Conservation (phyloP, 1,284 basidiomycete genomes). For the Anthracocystis panici-leucophaei region DNA sequence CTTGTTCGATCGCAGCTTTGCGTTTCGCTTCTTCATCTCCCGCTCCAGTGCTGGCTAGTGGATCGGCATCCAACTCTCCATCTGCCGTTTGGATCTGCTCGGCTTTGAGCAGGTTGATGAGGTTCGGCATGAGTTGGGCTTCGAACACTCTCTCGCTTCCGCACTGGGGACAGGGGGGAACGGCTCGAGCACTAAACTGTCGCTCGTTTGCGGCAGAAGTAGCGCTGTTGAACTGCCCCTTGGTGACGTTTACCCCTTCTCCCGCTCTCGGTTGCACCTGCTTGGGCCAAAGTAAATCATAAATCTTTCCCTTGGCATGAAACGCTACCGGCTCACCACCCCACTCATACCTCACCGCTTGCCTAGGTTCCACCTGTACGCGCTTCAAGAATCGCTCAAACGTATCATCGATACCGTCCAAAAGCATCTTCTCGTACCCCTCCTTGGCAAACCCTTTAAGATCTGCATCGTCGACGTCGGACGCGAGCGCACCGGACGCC, state of each 20-base stretch:
- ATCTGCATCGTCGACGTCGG: constrained; percentile 34
- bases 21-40: constrained; percentile 34
- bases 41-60: neutral
- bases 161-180: constrained; percentile 59
- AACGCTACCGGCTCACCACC: constrained; percentile 63
- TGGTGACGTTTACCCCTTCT: constrained; percentile 27
- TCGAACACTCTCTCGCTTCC: constrained; percentile 62
- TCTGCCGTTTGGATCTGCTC: constrained; percentile 39
- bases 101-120: constrained; percentile 61
- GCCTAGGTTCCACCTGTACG: constrained; percentile 54
- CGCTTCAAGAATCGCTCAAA: constrained; percentile 66
- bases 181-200: constrained; percentile 13
- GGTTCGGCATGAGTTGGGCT: constrained; percentile 69
- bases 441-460: constrained; percentile 57
- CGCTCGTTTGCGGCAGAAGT: constrained; percentile 1
- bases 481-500: constrained; percentile 24
- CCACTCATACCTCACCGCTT: constrained; percentile 67
- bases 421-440: constrained; percentile 62
- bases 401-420: constrained; percentile 61
- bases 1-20: constrained; percentile 56
- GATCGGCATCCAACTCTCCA: constrained; percentile 12
- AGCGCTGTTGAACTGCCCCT: constrained; percentile 21
- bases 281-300: constrained; percentile 59
- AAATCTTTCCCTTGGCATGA: constrained; percentile 52
- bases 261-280: constrained; percentile 12